A percentile compares a stretch with the other conserved stretches of the same genome.
phyloP scores from a whole-genome alignment of 2,329 filamentous ascomycete genomes.

The Lecanicillium sp. region DNA sequence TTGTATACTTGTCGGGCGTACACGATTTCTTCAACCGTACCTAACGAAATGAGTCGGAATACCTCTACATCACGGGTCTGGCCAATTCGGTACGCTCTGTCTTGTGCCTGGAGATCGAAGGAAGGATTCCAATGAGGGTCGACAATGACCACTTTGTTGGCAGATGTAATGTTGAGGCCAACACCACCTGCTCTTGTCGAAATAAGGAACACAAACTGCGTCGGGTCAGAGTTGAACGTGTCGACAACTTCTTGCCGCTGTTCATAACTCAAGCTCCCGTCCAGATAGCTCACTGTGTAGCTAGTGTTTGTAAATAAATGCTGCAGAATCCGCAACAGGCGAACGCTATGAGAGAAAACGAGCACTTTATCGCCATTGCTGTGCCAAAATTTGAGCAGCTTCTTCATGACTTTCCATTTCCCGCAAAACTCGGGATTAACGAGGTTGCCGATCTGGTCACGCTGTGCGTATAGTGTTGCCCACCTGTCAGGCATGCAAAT shows the following conservation, averaged over 20 bases:
- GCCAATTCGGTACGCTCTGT: slow-evolving; percentile 92
- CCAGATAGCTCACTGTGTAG: slow-evolving; percentile 87
- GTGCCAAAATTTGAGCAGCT: slow-evolving; percentile 85
- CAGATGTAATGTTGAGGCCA: slow-evolving; percentile 91
- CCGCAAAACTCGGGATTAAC: slow-evolving; percentile 90
- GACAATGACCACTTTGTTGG: slow-evolving; percentile 95
- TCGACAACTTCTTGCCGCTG: slow-evolving; percentile 79
- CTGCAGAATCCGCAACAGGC: slow-evolving; percentile 75
- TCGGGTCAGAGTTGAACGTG: slow-evolving; percentile 82
- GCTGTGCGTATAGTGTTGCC: slow-evolving; percentile 64
- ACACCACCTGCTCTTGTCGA: slow-evolving; percentile 90
- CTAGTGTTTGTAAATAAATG: slow-evolving; percentile 80
- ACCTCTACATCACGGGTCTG: slow-evolving; percentile 92
- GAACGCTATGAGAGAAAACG: slow-evolving; percentile 89
- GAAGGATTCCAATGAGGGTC: slow-evolving; percentile 98
- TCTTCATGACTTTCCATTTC: slow-evolving; percentile 90
- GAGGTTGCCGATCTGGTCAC: slow-evolving; percentile 73
- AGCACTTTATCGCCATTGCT: slow-evolving; percentile 87
- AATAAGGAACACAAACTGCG: slow-evolving; percentile 91
- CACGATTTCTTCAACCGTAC: slow-evolving; percentile 94
- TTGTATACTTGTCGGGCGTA: slow-evolving; percentile 98
- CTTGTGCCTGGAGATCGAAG: slow-evolving; percentile 92
- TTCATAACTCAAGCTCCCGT: slow-evolving; percentile 76
- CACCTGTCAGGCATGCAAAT: slow-evolving; percentile 70
- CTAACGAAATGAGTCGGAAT: slow-evolving; percentile 82